phyloP scores from a whole-genome alignment of 148 eudicot genomes.

The Cornus florida region DNA sequence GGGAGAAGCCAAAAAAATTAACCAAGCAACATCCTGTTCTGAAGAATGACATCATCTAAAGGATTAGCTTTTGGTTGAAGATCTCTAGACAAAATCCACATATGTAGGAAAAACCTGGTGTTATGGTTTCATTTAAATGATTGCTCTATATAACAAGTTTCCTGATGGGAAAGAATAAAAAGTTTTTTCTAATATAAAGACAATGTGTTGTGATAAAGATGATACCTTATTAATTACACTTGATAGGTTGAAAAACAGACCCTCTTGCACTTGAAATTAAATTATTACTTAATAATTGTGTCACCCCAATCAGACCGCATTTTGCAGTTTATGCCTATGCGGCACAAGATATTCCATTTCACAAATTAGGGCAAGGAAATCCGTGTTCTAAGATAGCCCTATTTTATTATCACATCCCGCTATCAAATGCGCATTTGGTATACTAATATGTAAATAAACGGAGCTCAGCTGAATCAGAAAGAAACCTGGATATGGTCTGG shows the following conservation, averaged over 20 bases:
- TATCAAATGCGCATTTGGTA: neutral
- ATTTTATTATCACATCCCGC: neutral
- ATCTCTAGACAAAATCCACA: neutral
- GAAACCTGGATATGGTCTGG: conserved; percentile 98
- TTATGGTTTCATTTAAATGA: too few relatives aligned
- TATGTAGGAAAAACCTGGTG: too few relatives aligned
- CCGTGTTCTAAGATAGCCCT: neutral
- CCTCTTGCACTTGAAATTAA: neutral
- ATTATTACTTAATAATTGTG: neutral
- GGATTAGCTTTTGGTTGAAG: neutral
- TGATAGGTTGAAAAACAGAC: conserved; percentile 1
- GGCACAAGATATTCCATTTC: neutral
- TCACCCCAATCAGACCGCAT: neutral
- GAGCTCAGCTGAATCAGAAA: conserved; percentile 10
- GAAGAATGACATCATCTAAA: neutral
- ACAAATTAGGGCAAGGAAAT: neutral
- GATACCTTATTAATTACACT: neutral
- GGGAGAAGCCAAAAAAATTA: neutral
- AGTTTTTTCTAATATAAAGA: too few relatives aligned
- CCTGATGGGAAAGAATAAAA: neutral
- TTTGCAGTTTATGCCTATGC: neutral
- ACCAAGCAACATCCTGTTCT: conserved; percentile 4
- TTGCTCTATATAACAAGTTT: neutral
- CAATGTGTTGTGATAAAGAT: neutral
- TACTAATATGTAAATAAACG: neutral